A percentile compares a stretch with the other conserved stretches of the same genome.
phyloP scores from a whole-genome alignment of 2,329 filamentous ascomycete species.

The Fusarium verrucosum region DNA sequence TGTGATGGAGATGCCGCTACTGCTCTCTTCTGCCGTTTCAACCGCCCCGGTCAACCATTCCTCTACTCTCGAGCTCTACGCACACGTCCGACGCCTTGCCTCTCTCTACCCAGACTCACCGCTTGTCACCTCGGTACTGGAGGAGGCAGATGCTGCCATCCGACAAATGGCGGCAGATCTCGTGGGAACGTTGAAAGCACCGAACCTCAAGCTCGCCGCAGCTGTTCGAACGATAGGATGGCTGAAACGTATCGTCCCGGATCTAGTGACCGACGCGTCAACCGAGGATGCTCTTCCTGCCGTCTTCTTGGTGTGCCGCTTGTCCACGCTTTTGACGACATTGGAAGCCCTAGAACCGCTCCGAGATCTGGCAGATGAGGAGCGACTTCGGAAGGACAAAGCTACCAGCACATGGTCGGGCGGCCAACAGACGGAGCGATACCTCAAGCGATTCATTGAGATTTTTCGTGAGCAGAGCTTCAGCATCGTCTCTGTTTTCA shows the following conservation, averaged over 20 bases:
- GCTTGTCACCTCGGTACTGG: slow-evolving; percentile 75
- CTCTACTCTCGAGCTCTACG: slow-evolving; percentile 87
- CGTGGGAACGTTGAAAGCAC: slow-evolving; percentile 77
- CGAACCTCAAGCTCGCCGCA: slow-evolving; percentile 84
- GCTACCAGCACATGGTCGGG: slow-evolving; percentile 64
- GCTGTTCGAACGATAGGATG: slow-evolving; percentile 92
- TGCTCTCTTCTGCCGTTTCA: slow-evolving; percentile 82
- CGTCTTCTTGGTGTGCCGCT: slow-evolving; percentile 85
- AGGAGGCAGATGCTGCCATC: slow-evolving; percentile 87
- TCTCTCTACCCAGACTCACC: slow-evolving; percentile 82
- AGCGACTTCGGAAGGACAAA: slow-evolving; percentile 63
- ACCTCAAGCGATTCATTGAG: slow-evolving; percentile 94
- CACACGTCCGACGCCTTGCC: slow-evolving; percentile 89
- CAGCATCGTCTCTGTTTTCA: slow-evolving; percentile 92
- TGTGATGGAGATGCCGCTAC: slow-evolving; percentile 86
- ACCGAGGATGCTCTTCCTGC: slow-evolving; percentile 78
- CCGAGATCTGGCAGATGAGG: slow-evolving; percentile 88
- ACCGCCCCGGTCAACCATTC: slow-evolving; percentile 78
- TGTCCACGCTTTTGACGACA: slow-evolving; percentile 81
- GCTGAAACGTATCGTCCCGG: slow-evolving; percentile 86
- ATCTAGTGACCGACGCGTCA: slow-evolving; percentile 59
- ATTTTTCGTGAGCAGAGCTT: slow-evolving; percentile 98
- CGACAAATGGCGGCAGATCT: slow-evolving; percentile 87
- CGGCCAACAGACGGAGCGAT: slow-evolving; percentile 93
- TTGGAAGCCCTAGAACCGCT: slow-evolving; percentile 86